Evolutionary conservation across 2,329 filamentous ascomycete genomes (phyloP), one percentile per base, ranked within the genome.

Genomic region (Periconia sp.): DNA sequence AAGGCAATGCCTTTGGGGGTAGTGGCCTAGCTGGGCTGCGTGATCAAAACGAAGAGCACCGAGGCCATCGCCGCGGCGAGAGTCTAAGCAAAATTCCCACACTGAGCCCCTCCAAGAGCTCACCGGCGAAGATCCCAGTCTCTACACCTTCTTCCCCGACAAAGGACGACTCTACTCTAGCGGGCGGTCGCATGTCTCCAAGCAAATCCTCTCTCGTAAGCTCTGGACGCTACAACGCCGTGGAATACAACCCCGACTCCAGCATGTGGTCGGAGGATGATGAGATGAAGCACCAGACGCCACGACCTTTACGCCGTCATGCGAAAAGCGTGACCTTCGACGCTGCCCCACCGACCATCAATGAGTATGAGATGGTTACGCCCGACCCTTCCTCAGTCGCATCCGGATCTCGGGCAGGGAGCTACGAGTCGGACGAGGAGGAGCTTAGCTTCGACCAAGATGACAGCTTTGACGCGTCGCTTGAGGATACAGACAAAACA

Each of bases 291-390:
- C 66, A 68, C 28, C 82, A 84, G 24, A 81, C 82, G 5, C 86
- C 87, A 40, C 84, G 83, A 53, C 80, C 79, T 10, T 78, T 91
- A 29, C 87, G 90, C 65, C 87, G 91, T 40, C 89, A 96, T 71
- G 86, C 90, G 34, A 99, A 99, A 78, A 96, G 92, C 61, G 94
- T 99, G 45, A 99, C 92, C 1, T 99, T 99, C 66, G 91, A 97
- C 72, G 88, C 87, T 25, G 91, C 89, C 2, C 92, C 92, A 16
- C 94, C 94, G 17, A 89, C 95, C 66, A 82, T 99, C 61, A 96
- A 97, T 66, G 94, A 99, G 73, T 99, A 97, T 69, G 94, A 97
- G 72, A 92, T 96, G 88, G 88, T 90, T 23, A 99, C 94, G 2
- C 94, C 94, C 9, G 94, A 96, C 64, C 83, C 95, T n/a, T 96